Evolutionary conservation across 2,329 filamentous ascomycete genomes (phyloP).

Genomic region (Aspergillus fijiensis): DNA sequence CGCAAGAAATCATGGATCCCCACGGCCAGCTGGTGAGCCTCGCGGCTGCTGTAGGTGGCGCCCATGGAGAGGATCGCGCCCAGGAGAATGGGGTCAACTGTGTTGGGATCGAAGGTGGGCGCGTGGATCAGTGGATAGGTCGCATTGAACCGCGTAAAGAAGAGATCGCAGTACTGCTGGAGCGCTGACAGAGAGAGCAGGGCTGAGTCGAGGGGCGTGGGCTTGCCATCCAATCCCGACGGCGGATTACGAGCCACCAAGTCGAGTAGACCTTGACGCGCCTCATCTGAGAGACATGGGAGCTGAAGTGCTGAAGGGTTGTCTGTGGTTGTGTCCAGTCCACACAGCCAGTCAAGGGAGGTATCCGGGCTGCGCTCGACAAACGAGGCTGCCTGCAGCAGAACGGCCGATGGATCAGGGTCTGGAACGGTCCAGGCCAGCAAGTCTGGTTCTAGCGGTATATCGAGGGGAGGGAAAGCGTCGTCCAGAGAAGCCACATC

Average conservation of each 20-base stretch:
- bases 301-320: conserved; percentile 12
- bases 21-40: conserved; percentile 60
- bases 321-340: conserved; percentile 12
- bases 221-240: conserved; percentile 48
- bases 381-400: conserved; percentile 26
- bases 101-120: conserved; percentile 55
- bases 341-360: conserved; percentile 26
- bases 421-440: conserved; percentile 21
- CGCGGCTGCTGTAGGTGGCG: conserved; percentile 60
- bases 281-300: conserved; percentile 34
- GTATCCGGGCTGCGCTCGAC: conserved; percentile 16
- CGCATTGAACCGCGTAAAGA: conserved; percentile 61
- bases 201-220: conserved; percentile 51
- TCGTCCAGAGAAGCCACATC: conserved; percentile 44
- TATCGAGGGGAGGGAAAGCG: conserved; percentile 28
- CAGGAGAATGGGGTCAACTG: conserved; percentile 54
- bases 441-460: conserved; percentile 27
- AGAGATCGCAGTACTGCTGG: conserved; percentile 59
- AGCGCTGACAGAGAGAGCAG: conserved; percentile 53
- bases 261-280: conserved; percentile 46
- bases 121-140: conserved; percentile 61
- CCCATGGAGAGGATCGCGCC: conserved; percentile 59
- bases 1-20: conserved; percentile 62
- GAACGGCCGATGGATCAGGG: conserved; percentile 23
- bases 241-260: conserved; percentile 54